A percentile compares a stretch with the other conserved stretches of the same genome.
These are phyloP conservation scores for Nymphaea colorata DNA, from an alignment of 164 flowering plant species.

Conservation along the genomic window DNA sequence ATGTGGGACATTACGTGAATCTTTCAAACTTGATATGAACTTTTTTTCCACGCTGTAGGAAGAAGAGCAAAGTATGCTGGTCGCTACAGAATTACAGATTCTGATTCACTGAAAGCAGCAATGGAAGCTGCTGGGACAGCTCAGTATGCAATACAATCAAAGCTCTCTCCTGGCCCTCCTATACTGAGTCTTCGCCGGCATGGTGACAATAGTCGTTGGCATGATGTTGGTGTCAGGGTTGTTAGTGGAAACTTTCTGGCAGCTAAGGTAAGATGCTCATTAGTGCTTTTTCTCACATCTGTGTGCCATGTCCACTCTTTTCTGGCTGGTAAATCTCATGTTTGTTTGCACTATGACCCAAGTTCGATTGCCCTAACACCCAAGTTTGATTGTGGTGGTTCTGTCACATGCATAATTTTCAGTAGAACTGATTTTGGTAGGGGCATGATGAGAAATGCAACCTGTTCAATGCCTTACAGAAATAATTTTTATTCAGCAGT, in stretches of 20 bases:
- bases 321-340: too few relatives aligned
- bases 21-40: background rate
- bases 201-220: slow-evolving; percentile 81
- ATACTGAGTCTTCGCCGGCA: slow-evolving; percentile 74
- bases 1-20: background rate
- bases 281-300: too few relatives aligned
- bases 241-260: slow-evolving; percentile 94
- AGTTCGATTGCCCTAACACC: too few relatives aligned
- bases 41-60: slow-evolving; percentile 32
- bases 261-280: slow-evolving; percentile 59
- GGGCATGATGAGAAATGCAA: too few relatives aligned
- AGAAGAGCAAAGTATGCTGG: slow-evolving; percentile 66
- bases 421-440: too few relatives aligned
- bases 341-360: too few relatives aligned
- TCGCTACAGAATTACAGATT: slow-evolving; percentile 74
- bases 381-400: too few relatives aligned
- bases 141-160: slow-evolving; percentile 66
- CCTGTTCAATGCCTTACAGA: too few relatives aligned
- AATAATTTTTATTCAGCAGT: too few relatives aligned
- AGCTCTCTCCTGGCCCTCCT: slow-evolving; percentile 91
- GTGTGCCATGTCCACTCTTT: too few relatives aligned
- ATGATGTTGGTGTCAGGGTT: slow-evolving; percentile 92
- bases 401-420: too few relatives aligned
- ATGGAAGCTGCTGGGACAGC: slow-evolving; percentile 91
- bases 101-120: slow-evolving; percentile 70